phyloP scores from a whole-genome alignment of 2,329 filamentous ascomycete species.

The Pezizomycotina sp. region DNA sequence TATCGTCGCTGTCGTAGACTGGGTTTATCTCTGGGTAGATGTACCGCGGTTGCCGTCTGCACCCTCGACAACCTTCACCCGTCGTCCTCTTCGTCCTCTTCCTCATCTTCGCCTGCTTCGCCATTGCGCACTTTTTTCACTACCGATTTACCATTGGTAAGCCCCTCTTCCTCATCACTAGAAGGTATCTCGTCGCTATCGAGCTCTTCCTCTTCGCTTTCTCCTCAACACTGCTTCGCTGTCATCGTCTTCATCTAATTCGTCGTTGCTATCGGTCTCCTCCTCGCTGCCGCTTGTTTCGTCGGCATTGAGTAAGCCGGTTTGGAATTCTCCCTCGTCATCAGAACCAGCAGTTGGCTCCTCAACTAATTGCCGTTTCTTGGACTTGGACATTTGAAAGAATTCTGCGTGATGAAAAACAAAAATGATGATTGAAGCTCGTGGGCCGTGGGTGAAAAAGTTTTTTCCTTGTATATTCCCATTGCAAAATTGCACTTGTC shows the following conservation, averaged over 20 bases:
- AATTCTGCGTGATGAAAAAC: too few species aligned
- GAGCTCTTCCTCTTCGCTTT: constrained; percentile 32
- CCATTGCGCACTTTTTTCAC: constrained; percentile 32
- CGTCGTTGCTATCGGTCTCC: constrained; percentile 31
- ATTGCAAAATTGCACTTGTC: neutral
- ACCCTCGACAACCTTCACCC: constrained; percentile 50
- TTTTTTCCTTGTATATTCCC: neutral
- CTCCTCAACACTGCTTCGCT: constrained; percentile 34
- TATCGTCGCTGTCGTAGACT: constrained; percentile 90
- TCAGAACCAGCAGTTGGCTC: constrained; percentile 11
- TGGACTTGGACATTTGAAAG: too few species aligned
- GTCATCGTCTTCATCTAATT: constrained; percentile 42
- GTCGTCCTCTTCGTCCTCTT: constrained; percentile 35
- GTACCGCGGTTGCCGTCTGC: constrained; percentile 85
- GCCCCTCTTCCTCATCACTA: constrained; percentile 31
- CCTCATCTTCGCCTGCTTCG: constrained; percentile 30
- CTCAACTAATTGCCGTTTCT: too few species aligned
- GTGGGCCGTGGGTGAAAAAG: too few species aligned
- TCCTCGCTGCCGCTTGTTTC: constrained; percentile 33
- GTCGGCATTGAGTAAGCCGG: constrained; percentile 31
- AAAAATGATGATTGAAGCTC: too few species aligned
- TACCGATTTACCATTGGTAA: constrained; percentile 30
- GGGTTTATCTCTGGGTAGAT: constrained; percentile 88
- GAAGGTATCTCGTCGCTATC: constrained; percentile 38
- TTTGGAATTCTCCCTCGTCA: constrained; percentile 22